Evolutionary conservation across 2,329 filamentous ascomycete species (phyloP).

Genomic region (Trichophyton simii): DNA sequence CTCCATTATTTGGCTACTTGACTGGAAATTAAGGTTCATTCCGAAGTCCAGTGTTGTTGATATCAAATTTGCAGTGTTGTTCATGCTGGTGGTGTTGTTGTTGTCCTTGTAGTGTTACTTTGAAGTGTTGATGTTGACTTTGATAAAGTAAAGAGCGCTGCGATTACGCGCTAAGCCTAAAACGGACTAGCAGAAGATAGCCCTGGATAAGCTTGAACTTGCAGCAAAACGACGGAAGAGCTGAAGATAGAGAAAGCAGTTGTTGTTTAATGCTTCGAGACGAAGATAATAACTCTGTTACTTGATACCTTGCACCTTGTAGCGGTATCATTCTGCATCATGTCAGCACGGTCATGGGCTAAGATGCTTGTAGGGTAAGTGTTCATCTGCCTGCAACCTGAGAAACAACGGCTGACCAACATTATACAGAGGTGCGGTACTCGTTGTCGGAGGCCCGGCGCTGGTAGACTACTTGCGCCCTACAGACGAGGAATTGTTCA

Average conservation of each 20-base stretch:
- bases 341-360: slow-evolving; percentile 35
- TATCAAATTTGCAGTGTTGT: too few species aligned
- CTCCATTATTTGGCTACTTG: too few species aligned
- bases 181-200: background rate
- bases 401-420: background rate
- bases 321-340: background rate
- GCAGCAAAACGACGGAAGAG: background rate
- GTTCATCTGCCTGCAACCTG: slow-evolving; percentile 9
- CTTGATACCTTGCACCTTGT: background rate
- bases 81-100: too few species aligned
- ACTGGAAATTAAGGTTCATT: too few species aligned
- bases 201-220: background rate
- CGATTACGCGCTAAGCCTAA: background rate
- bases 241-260: background rate
- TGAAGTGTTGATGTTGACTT: too few species aligned
- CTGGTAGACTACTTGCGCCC: slow-evolving; percentile 62
- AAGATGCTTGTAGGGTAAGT: slow-evolving; percentile 63
- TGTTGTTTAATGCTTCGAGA: background rate
- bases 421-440: slow-evolving; percentile 48
- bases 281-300: background rate
- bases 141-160: background rate
- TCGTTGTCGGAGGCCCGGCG: slow-evolving; percentile 74
- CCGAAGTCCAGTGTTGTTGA: too few species aligned
- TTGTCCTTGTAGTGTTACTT: too few species aligned
- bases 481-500: slow-evolving; percentile 81